These are phyloP conservation scores for Podaxis mareebaensis DNA, from an alignment of 768 basidiomycete species.

Conservation along the genomic window DNA sequence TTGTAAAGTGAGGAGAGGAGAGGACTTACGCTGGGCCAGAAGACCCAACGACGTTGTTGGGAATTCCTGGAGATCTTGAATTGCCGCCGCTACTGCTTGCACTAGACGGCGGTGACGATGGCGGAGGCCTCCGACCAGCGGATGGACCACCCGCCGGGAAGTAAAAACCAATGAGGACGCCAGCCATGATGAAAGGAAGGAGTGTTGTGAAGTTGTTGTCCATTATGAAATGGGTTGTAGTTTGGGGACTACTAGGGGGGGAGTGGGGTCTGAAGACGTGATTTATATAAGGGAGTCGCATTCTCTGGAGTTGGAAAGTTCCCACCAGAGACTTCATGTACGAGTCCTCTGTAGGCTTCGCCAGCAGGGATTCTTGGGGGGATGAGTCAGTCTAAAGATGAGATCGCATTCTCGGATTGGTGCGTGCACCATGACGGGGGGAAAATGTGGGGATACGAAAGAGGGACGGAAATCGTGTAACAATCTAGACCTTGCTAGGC, in stretches of 20 bases:
- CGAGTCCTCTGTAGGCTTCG: too few species aligned
- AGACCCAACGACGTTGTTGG: not conserved
- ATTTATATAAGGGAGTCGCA: not conserved
- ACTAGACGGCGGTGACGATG: not conserved
- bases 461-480: not conserved
- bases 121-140: not conserved
- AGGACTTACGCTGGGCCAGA: not conserved
- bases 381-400: too few species aligned
- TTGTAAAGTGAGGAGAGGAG: not conserved
- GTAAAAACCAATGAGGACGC: not conserved
- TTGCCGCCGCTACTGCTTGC: not conserved
- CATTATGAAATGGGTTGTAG: not conserved
- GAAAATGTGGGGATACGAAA: too few species aligned
- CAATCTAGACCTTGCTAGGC: not conserved
- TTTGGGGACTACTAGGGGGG: not conserved
- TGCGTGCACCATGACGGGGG: too few species aligned
- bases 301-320: too few species aligned
- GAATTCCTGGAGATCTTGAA: not conserved
- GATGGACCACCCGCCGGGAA: not conserved
- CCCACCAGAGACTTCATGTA: too few species aligned
- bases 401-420: too few species aligned
- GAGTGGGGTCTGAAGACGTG: not conserved
- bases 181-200: slow-evolving; percentile 1
- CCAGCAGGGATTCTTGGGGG: too few species aligned
- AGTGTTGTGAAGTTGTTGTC: not conserved